Evolutionary conservation across 1,139 yeast species (phyloP), one percentile per base, ranked within the genome.

Genomic region (Arxiozyma heterogenica): DNA sequence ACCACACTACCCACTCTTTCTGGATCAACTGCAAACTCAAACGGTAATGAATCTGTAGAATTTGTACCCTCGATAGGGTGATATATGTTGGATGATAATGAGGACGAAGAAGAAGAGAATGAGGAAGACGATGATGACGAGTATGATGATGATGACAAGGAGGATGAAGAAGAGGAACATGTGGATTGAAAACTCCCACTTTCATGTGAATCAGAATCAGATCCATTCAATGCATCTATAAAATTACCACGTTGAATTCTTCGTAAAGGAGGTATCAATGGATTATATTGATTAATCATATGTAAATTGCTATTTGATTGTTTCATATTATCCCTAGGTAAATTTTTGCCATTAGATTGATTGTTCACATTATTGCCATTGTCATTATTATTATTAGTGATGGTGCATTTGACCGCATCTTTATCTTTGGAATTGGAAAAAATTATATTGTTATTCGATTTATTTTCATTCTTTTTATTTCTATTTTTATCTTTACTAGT

Each of bases 1-100:
- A 59, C 44, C 4, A 53, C 52, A 47, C 61, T 56, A 20, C 60
- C 58, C 44, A 54, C 50, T 39, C 53, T 42, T 21, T 58, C 64
- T 1, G 64, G 60, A 45, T 61, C 64, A n/a, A 59, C 50, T 5
- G 47, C 69, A 54, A 63, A 63, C 51, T 64, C 64, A 53, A 62
- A 62, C 1, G 67, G 66, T 20, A 62, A 49, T 1, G 67, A 63
- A 44, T 61, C 67, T 6, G 59, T 49, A 27, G 61, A 62, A 46
- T 59, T 55, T 15, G 18, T 20, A 8, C 51, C 50, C 45, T 25
- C 44, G 27, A 50, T 54, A 38, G 51, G 49, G 46, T 45, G 44
- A 21, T 42, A 51, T 41, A 20, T 3, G 4, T 34, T 12, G 39
- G 61, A 22, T 20, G 51, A 53, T 20, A 21, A 38, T 2, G 55